Evolutionary conservation across 2,329 filamentous ascomycete genomes (phyloP).

Genomic region (Verticillium tricorpus): DNA sequence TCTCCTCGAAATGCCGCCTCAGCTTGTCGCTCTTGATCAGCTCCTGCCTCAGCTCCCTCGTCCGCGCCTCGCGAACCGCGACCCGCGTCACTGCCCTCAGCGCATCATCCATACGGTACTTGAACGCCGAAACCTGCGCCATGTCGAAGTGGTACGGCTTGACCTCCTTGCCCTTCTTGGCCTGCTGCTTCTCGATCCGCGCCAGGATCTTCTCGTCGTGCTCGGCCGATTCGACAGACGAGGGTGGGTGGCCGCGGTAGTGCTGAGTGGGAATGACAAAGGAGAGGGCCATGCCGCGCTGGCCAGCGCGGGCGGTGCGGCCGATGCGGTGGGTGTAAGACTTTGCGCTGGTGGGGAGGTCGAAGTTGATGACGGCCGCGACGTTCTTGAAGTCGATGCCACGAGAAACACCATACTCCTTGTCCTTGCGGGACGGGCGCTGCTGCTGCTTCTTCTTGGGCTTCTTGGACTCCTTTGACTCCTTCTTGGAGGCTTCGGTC

Average conservation of each 20-base stretch:
- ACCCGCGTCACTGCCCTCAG: conserved; percentile 85
- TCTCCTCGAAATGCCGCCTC: conserved; percentile 94
- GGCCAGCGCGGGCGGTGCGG: conserved; percentile 84
- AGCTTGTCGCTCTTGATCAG: conserved; percentile 91
- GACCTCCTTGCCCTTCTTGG: conserved; percentile 72
- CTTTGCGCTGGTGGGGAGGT: conserved; percentile 80
- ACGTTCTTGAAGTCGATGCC: conserved; percentile 93
- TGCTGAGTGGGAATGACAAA: conserved; percentile 82
- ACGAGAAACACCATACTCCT: conserved; percentile 84
- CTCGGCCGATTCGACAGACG: conserved; percentile 67
- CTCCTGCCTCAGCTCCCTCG: conserved; percentile 82
- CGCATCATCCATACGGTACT: conserved; percentile 92
- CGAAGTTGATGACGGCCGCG: conserved; percentile 92
- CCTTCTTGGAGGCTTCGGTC: conserved; percentile 20
- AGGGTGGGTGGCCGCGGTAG: conserved; percentile 87
- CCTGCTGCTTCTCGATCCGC: conserved; percentile 75
- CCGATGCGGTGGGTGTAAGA: conserved; percentile 98
- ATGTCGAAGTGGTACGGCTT: conserved; percentile 94
- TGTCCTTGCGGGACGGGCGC: conserved; percentile 56
- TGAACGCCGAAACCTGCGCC: conserved; percentile 87
- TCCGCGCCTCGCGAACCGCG: conserved; percentile 83
- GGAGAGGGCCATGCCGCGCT: conserved; percentile 91
- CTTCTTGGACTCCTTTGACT: conserved; percentile 17
- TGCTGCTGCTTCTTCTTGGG: conserved; percentile 59
- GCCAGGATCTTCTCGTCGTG: conserved; percentile 81